Base-by-base conservation (phyloP, 2,329 filamentous ascomycete species). In the Aspergillus hiratsukae region DNA sequence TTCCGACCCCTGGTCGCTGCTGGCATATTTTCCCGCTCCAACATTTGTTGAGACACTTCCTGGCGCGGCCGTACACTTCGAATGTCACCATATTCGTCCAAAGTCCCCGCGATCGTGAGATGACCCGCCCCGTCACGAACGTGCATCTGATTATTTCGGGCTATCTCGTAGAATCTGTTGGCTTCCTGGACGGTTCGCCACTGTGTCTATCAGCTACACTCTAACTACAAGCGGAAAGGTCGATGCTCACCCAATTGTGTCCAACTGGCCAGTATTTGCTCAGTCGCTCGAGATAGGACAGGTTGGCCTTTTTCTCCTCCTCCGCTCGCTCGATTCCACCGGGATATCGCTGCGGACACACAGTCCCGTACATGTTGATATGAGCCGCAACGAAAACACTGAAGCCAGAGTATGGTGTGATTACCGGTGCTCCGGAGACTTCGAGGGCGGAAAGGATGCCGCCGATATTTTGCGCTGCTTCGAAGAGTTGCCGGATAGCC, bases 71-170 rank as follows among this genome's bases (percentile, higher is more conserved):
- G 64, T 4, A 63, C 67, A 4, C 56, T 57, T 7, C 71, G 68
- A 29, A 73, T 73, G 43, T 73, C 71, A 2, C 71, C 71, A 46
- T 73, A 73, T 55, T 73, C 71, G 51, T 73, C 71, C n/a, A 73
- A 51, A 1, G 63, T 70, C 0, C 71, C 70, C 4, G 65, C 71
- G 0, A 73, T 57, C 1, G 71, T 66, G 19, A 72, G 64, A 27
- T 69, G 68, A 1, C 66, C 62, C 0, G 64, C 62, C 5, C 58
- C 66, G 3, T 63, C 54, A 0, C 55, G 59, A 1, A 53, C 51
- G n/a, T 66, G 57, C 7, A 59, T 54, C 23, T 69, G 67, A 5
- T 58, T 67, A 29, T 61, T 67, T 41, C 66, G 68, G 4, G 70
- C 71, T 0, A 60, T 67, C 58, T 70, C 66, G 46, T 73, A 73